Base-by-base conservation (phyloP, 805 yeast species). In the Babjeviella inositovora region DNA sequence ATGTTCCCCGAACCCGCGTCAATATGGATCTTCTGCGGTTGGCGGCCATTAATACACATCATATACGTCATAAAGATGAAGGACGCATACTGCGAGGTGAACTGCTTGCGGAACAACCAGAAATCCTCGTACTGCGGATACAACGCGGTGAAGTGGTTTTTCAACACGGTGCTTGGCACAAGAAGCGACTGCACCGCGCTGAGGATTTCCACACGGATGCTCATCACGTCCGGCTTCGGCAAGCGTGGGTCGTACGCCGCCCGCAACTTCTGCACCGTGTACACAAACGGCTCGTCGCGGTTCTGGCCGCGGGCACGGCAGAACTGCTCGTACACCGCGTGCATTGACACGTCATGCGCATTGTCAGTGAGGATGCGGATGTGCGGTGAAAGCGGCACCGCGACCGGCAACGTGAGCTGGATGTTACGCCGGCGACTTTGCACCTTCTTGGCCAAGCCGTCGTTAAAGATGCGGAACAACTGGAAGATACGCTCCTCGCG, bases 81-180 rank as follows among this genome's bases (percentile, higher is more conserved):
- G 1, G 93, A 72, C 4, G 96, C 96, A 49, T 87, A 90, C 47
- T 85, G 94, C 14, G 93, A 74, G 5, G 95, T 70, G 41, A 90
- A 92, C 41, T 85, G 95, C 38, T 84, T 82, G 32, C 97, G 67
- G 71, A 92, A 90, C 24, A 87, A 51, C 98, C 98, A 90, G 58
- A 87, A 90, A 39, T 87, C 96, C 45, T 79, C 95, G 43, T 75
- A 92, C 28, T 70, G 64, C 8, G 74, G 62, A 46, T 72, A 90
- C 19, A 71, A 52, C 5, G 57, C 60, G 26, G 73, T 45, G 41
- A 84, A 90, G 43, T 79, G 76, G 33, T 79, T 79, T 39, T 71
- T 71, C 56, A 87, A 56, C 16, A 87, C 75, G 5, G 80, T 73
- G 13, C 76, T 62, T 17, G 98, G 97, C 25, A 85, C 87, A 47